phyloP scores from a whole-genome alignment of 2,329 filamentous ascomycete genomes.

The Fonsecaea pedrosoi region DNA sequence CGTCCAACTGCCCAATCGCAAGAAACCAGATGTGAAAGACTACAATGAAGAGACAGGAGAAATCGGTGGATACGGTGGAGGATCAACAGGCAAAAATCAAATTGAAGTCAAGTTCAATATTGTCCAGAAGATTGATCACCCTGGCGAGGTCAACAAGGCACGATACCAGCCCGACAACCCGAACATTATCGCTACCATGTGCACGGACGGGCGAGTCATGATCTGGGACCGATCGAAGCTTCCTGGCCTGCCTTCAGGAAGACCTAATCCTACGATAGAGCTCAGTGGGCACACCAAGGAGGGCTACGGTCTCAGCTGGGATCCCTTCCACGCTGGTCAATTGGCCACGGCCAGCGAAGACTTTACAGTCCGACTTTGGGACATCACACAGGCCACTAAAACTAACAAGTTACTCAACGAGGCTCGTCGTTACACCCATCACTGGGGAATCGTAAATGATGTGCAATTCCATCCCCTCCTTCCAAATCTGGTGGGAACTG shows the following conservation, averaged over 20 bases:
- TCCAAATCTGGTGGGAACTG: conserved; percentile 83
- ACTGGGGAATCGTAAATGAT: conserved; percentile 91
- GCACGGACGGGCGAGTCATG: conserved; percentile 83
- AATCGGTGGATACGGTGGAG: conserved; percentile 87
- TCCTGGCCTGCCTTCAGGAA: conserved; percentile 74
- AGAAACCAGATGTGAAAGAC: conserved; percentile 74
- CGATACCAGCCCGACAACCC: conserved; percentile 97
- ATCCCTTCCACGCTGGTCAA: conserved; percentile 78
- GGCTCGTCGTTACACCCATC: conserved; percentile 79
- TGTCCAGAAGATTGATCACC: conserved; percentile 94
- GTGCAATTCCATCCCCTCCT: conserved; percentile 93
- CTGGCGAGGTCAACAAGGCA: conserved; percentile 97
- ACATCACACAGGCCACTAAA: conserved; percentile 76
- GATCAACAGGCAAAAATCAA: conserved; percentile 68
- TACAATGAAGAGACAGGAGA: conserved; percentile 93
- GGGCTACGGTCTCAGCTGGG: conserved; percentile 94
- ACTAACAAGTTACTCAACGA: conserved; percentile 74
- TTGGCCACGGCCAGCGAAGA: conserved; percentile 93
- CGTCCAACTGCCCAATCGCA: conserved; percentile 84
- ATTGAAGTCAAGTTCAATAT: conserved; percentile 83
- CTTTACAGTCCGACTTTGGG: conserved; percentile 89
- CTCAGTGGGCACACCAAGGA: conserved; percentile 84
- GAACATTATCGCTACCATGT: conserved; percentile 93
- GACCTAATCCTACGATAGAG: conserved; percentile 80
- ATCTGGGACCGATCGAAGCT: conserved; percentile 98